These are phyloP conservation scores for Daldinia sp. DNA, from an alignment of 2,329 filamentous ascomycete species.

Conservation along the genomic window DNA sequence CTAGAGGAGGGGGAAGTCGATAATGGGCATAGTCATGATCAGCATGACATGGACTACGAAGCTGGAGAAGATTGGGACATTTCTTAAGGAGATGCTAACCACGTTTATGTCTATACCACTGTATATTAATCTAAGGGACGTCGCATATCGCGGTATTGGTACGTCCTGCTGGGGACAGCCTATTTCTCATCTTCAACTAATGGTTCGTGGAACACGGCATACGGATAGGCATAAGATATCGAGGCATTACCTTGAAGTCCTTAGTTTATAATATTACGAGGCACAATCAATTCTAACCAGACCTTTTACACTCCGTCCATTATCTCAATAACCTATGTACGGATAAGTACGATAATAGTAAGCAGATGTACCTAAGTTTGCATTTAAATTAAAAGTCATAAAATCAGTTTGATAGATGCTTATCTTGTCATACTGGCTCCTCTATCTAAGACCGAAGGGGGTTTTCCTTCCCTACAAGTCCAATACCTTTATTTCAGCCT, in stretches of 20 bases:
- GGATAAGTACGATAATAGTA: too few relatives aligned
- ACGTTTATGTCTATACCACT: background rate
- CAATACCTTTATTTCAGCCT: background rate
- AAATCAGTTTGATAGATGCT: too few relatives aligned
- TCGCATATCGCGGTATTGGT: background rate
- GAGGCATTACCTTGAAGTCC: background rate
- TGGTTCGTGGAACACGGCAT: background rate
- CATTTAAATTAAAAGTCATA: too few relatives aligned
- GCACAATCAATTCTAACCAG: background rate
- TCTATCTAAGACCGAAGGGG: too few relatives aligned
- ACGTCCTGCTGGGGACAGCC: background rate
- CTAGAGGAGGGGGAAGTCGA: slow-evolving; percentile 45
- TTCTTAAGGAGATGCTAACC: slow-evolving; percentile 20
- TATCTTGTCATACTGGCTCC: too few relatives aligned
- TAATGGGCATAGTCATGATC: slow-evolving; percentile 34
- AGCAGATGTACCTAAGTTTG: too few relatives aligned
- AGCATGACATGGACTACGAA: slow-evolving; percentile 49
- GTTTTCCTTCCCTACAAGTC: too few relatives aligned
- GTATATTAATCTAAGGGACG: background rate
- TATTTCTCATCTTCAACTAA: background rate
- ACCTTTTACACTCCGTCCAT: too few relatives aligned
- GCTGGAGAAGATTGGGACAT: slow-evolving; percentile 42
- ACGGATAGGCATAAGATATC: background rate
- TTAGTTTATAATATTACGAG: background rate
- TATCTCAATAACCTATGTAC: too few relatives aligned